Conservation (phyloP, 192 early-diverging fungal species). For the Phycomyces blakesleeanus region DNA sequence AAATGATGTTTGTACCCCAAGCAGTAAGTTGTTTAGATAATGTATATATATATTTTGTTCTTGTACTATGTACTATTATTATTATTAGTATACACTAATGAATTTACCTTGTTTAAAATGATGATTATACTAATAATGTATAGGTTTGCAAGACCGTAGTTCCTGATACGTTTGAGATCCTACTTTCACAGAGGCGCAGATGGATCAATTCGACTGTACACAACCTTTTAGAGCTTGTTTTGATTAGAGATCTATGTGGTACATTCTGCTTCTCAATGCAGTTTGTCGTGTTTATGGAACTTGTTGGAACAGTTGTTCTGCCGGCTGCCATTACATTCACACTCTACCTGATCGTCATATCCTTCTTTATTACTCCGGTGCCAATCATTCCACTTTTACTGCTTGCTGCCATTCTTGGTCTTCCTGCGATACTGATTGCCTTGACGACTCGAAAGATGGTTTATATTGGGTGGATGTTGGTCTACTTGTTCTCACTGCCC, state of each 20-base stretch:
- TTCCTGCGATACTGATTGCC: constrained; percentile 87
- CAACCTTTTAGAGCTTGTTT: constrained; percentile 78
- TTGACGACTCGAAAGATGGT: constrained; percentile 81
- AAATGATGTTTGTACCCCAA: constrained; percentile 71
- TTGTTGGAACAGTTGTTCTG: constrained; percentile 86
- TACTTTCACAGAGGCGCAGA: constrained; percentile 75
- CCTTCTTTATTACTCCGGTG: constrained; percentile 55
- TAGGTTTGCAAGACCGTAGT: constrained; percentile 70
- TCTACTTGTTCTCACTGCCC: constrained; percentile 53
- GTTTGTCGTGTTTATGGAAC: constrained; percentile 93
- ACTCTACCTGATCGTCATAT: constrained; percentile 76
- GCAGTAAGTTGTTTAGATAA: constrained; percentile 39
- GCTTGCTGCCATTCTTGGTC: constrained; percentile 77
- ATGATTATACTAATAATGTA: constrained; percentile 6
- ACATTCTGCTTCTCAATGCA: constrained; percentile 94
- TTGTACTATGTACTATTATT: too few species aligned
- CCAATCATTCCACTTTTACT: constrained; percentile 68
- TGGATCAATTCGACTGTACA: constrained; percentile 92
- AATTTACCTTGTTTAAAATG: constrained; percentile 8
- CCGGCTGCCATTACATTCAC: constrained; percentile 89
- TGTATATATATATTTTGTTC: too few species aligned
- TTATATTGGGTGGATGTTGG: constrained; percentile 87
- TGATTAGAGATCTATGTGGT: constrained; percentile 81
- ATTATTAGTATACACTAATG: too few species aligned
- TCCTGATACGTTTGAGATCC: constrained; percentile 60